Base-by-base conservation (phyloP, 2,329 filamentous ascomycete genomes). In the Juglanconis oblonga region DNA sequence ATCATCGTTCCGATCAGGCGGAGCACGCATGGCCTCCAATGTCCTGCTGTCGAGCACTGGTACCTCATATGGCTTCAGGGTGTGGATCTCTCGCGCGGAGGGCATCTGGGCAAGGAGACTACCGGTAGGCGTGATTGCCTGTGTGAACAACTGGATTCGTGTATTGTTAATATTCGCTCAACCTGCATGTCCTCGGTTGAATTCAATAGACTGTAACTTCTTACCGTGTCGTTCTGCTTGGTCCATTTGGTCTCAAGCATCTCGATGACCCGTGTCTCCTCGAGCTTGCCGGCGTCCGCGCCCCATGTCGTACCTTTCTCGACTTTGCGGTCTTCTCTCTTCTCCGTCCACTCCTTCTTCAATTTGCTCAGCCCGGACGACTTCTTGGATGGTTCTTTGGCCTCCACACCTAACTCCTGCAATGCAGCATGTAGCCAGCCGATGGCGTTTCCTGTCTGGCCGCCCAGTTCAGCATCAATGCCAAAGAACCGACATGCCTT, bases 401-500 rank as follows among this genome's bases (percentile, higher is more conserved):
- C 74, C 62, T 85, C 81, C 8, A 92, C 76, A 0, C 90, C 91
- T 5, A 97, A 76, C 65, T 93, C 88, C 63, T 87, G 86, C 64
- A 89, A 84, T 0, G 89, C 93, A 6, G 89, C 92, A 47, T 86
- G 81, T 50, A 97, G 75, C 92, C 94, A 98, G 1, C 90, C 92
- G 60, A 99, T 90, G 0, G 86, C 95, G 55, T 88, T 88, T 1
- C 93, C 95, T 0, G 89, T 90, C 73, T 94, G 87, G 0, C 90
- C 91, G 1, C 86, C 86, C 10, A 92, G 72, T 69, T 99, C 95
- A 2, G 93, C 90, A 71, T 97, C 92, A 53, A 98, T 88, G 0
- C 88, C 95, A 59, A 97, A 88, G 71, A 98, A 97, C 1, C 95
- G 84, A 69, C 92, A 96, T 0, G 93, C 92, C 66, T 92, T 92